Evolutionary conservation across 306 rosid genomes (phyloP), one percentile per base, ranked within the genome.

Genomic region (Rosa multiflora): DNA sequence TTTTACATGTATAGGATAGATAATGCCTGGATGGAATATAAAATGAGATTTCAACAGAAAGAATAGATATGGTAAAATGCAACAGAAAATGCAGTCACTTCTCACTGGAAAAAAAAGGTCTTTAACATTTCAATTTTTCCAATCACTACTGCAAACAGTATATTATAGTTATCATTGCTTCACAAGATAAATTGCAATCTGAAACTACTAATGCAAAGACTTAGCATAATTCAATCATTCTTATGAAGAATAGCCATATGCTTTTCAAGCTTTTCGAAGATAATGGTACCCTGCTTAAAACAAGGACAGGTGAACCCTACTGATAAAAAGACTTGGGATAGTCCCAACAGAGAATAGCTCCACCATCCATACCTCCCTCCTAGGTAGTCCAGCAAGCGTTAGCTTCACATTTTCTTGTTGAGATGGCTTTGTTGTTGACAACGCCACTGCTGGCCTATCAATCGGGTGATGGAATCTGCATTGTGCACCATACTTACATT

Each of bases 401-500:
- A 95, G 98, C 67, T 88, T 92, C 59, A 92, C 88, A 76, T 75
- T 75, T 78, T 81, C 84, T 69, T 82, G 89, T 46, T 73, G 55
- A 59, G 81, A 88, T 82, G 70, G 87, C 46, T 74, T 84, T 76
- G 89, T 37, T 46, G 75, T 68, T 42, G 49, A 79, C 83, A 83
- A 73, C 12, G 85, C 77, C 82, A 87, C 85, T 67, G 90, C 91
- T 78, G 98, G 70, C 73, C 98, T 94, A 79, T 95, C 97, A 59
- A 91, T 47, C 23, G 99, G 99, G 78, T 95, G 99, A 85, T 92
- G 96, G 78, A 73, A 95, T 83, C 84, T 92, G 93, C 99, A 95
- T 59, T 89, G 86, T 74, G 91, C 99, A 46, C 93, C 94, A 67
- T 86, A 95, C 84, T 85, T 92, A 75, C 99, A 95, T 66, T 66